phyloP scores from a whole-genome alignment of 2,329 filamentous ascomycete species.

The Neonectria sp. region DNA sequence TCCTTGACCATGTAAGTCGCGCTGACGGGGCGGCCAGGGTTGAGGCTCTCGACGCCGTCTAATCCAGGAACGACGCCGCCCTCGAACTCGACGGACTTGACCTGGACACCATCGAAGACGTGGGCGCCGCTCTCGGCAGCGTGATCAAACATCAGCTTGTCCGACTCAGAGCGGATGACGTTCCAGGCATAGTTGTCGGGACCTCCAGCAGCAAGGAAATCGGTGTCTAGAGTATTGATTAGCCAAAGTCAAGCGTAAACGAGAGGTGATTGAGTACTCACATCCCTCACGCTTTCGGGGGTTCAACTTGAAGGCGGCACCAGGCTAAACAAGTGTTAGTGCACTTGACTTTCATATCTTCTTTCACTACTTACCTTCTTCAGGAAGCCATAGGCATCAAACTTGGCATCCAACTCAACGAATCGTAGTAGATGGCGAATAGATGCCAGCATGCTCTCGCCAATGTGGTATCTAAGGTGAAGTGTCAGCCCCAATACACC shows the following conservation, averaged over 20 bases:
- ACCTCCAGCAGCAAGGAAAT: conserved; percentile 59
- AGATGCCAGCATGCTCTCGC: conserved; percentile 55
- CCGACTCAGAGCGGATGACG: conserved; percentile 61
- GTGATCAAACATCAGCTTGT: conserved; percentile 61
- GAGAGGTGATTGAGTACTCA: conserved; percentile 37
- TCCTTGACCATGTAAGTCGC: conserved; percentile 54
- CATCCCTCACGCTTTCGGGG: conserved; percentile 50
- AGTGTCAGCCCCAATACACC: neutral
- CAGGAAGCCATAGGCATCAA: conserved; percentile 57
- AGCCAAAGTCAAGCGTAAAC: neutral
- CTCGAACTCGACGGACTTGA: conserved; percentile 52
- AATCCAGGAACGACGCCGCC: conserved; percentile 6
- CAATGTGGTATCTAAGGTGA: conserved; percentile 54
- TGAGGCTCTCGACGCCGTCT: conserved; percentile 14
- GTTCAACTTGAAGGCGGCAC: conserved; percentile 58
- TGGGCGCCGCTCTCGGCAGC: conserved; percentile 57
- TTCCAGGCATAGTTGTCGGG: conserved; percentile 60
- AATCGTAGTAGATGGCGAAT: conserved; percentile 61
- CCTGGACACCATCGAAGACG: conserved; percentile 58
- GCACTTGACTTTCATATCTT: neutral
- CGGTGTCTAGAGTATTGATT: conserved; percentile 49
- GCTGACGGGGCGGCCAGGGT: conserved; percentile 52
- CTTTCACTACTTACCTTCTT: conserved; percentile 52
- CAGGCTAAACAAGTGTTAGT: conserved; percentile 35
- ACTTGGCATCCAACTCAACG: conserved; percentile 59